Percentiles rank a stretch among this genome's conserved stretches.
These are phyloP conservation scores for Aspergillus hortae DNA, from an alignment of 2,329 filamentous ascomycete genomes.

Conservation along the genomic window DNA sequence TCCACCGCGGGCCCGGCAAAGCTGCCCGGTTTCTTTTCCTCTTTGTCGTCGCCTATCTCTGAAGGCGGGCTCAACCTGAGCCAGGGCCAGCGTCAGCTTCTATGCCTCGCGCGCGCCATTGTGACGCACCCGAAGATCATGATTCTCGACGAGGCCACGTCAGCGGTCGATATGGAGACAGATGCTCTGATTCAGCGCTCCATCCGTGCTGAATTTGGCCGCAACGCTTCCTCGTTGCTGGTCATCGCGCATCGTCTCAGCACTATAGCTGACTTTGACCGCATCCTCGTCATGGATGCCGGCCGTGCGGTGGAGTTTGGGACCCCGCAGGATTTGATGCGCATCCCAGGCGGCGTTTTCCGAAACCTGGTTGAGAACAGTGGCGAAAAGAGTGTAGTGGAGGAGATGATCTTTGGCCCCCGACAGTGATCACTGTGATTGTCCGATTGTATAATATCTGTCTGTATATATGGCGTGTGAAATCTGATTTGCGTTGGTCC, in stretches of 20 bases:
- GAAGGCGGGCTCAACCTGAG: slow-evolving; percentile 65
- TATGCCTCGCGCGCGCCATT: slow-evolving; percentile 44
- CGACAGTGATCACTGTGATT: neutral
- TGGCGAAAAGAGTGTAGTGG: slow-evolving; percentile 20
- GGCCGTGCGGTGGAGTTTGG: slow-evolving; percentile 67
- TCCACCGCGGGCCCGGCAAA: slow-evolving; percentile 5
- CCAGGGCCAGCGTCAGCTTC: slow-evolving; percentile 26
- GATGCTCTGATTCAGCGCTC: slow-evolving; percentile 70
- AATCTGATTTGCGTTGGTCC: neutral
- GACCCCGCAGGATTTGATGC: slow-evolving; percentile 60
- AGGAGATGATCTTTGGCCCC: slow-evolving; percentile 13
- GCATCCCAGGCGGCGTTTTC: slow-evolving; percentile 51
- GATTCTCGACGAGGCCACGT: slow-evolving; percentile 77
- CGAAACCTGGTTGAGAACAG: slow-evolving; percentile 50
- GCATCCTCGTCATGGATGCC: slow-evolving; percentile 67
- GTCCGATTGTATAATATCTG: neutral
- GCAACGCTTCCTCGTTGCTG: slow-evolving; percentile 60
- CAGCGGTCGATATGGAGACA: slow-evolving; percentile 73
- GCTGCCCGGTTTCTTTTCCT: slow-evolving; percentile 51
- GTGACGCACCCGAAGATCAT: slow-evolving; percentile 71
- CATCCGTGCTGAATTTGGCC: slow-evolving; percentile 65
- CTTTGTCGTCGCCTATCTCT: slow-evolving; percentile 61
- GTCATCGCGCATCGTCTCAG: slow-evolving; percentile 52
- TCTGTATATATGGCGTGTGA: neutral
- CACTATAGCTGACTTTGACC: slow-evolving; percentile 73